Conservation (phyloP, 495 filamentous ascomycete species). For the Hyaloscypha hepaticicola region DNA sequence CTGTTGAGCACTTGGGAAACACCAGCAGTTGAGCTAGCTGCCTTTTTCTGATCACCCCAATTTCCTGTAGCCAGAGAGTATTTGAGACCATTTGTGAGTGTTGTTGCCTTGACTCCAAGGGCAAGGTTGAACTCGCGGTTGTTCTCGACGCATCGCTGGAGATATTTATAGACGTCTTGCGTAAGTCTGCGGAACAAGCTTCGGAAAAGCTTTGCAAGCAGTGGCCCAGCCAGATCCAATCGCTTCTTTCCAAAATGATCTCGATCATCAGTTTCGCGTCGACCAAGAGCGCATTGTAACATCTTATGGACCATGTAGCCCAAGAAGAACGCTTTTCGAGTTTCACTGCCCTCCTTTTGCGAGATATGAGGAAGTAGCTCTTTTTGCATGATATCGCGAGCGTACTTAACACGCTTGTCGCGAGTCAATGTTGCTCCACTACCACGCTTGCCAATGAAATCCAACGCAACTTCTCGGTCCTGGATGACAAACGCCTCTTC, state of each 20-base stretch:
- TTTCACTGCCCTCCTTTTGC: constrained; percentile 93
- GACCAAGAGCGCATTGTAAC: constrained; percentile 85
- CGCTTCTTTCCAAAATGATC: constrained; percentile 99
- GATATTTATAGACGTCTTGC: constrained; percentile 82
- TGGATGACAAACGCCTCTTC: constrained; percentile 96
- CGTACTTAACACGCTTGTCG: constrained; percentile 86
- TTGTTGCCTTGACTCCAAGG: constrained; percentile 85
- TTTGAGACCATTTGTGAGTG: constrained; percentile 88
- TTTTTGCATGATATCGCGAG: constrained; percentile 91
- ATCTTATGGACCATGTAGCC: constrained; percentile 98
- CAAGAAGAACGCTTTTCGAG: constrained; percentile 95
- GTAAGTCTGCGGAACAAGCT: constrained; percentile 82
- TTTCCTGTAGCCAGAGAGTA: constrained; percentile 98
- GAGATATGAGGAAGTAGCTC: constrained; percentile 96
- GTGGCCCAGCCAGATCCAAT: constrained; percentile 89
- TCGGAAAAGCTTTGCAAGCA: constrained; percentile 91
- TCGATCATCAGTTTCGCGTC: constrained; percentile 90
- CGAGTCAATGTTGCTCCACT: constrained; percentile 71
- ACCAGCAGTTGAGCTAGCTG: constrained; percentile 86
- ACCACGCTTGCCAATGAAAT: constrained; percentile 92
- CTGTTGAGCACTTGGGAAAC: constrained; percentile 98
- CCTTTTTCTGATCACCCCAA: constrained; percentile 99
- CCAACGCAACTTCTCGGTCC: constrained; percentile 90
- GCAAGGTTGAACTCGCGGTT: constrained; percentile 85
- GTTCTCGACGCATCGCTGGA: constrained; percentile 87